Evolutionary conservation across 2,329 filamentous ascomycete species (phyloP).

Genomic region (Diplocarpon rosae): DNA sequence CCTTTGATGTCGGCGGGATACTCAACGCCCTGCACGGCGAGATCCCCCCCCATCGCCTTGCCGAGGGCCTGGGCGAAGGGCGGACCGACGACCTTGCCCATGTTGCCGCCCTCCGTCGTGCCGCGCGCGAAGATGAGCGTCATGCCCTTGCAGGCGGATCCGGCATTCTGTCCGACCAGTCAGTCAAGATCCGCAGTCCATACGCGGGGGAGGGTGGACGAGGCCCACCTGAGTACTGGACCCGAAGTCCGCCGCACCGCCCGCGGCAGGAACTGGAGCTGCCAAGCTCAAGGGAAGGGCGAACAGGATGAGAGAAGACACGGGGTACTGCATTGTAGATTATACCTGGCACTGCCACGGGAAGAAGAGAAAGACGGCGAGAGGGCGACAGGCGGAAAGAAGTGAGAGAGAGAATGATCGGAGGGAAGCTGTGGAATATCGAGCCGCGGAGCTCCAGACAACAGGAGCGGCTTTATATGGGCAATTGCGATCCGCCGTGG

Average conservation of each 20-base stretch:
- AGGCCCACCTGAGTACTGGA: neutral
- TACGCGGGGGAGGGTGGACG: neutral
- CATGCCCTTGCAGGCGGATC: conserved; percentile 32
- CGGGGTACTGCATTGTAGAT: neutral
- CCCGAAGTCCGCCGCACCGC: neutral
- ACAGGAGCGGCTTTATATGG: no score
- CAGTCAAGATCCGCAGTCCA: conserved; percentile 6
- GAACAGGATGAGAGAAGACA: neutral
- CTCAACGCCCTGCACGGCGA: conserved; percentile 43
- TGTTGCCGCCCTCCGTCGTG: conserved; percentile 40
- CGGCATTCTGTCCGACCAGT: conserved; percentile 19
- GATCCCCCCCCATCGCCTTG: conserved; percentile 30
- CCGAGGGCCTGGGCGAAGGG: conserved; percentile 38
- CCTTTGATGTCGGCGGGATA: conserved; percentile 34
- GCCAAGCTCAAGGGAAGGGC: conserved; percentile 1
- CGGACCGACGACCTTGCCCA: conserved; percentile 39
- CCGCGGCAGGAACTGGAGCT: neutral
- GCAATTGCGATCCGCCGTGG: no score
- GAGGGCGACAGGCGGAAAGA: no score
- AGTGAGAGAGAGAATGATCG: no score
- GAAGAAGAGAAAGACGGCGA: no score
- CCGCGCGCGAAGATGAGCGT: conserved; percentile 48
- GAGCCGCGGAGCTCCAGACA: no score
- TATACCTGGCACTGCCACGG: no score
- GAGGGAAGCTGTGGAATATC: no score